Conservation (phyloP, 345 rosid genomes). For the Aquilaria yunnanensis region DNA sequence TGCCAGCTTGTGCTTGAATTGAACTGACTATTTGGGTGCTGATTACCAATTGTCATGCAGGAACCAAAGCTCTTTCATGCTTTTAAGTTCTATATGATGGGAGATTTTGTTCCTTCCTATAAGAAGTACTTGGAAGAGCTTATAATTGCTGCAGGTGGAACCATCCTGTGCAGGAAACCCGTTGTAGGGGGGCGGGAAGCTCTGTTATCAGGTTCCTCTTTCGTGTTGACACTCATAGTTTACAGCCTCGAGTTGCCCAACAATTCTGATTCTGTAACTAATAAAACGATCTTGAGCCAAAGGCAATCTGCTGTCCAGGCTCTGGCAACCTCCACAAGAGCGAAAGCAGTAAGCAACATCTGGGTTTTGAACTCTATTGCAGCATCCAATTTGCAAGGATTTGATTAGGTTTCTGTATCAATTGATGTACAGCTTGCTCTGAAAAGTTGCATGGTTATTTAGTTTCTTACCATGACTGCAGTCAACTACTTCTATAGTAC, state of each 20-base stretch:
- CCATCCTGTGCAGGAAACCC: constrained; percentile 62
- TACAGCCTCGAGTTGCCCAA: constrained; percentile 60
- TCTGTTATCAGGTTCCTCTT: constrained; percentile 10
- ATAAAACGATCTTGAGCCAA: constrained; percentile 30
- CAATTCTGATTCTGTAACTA: constrained; percentile 33
- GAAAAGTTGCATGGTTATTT: too few species aligned
- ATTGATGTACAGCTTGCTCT: too few species aligned
- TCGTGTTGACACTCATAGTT: constrained; percentile 43
- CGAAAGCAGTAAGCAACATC: constrained; percentile 62
- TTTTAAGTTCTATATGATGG: constrained; percentile 51
- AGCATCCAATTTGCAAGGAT: constrained; percentile 44
- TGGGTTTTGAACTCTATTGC: constrained; percentile 90
- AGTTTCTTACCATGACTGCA: too few species aligned
- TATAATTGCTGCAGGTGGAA: constrained; percentile 68
- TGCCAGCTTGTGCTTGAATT: background rate
- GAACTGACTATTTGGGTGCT: background rate
- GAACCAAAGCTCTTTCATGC: constrained; percentile 48
- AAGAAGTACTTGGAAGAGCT: constrained; percentile 78
- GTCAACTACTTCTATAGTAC: too few species aligned
- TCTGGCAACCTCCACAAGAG: constrained; percentile 52
- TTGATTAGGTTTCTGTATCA: background rate
- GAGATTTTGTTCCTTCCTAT: constrained; percentile 69
- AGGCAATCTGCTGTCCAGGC: constrained; percentile 55
- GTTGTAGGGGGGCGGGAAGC: constrained; percentile 24
- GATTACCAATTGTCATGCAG: constrained; percentile 33